A percentile compares a stretch with the other conserved stretches of the same genome.
Conservation (phyloP, 2,329 filamentous ascomycete species). For the Acrocalymma vagum region DNA sequence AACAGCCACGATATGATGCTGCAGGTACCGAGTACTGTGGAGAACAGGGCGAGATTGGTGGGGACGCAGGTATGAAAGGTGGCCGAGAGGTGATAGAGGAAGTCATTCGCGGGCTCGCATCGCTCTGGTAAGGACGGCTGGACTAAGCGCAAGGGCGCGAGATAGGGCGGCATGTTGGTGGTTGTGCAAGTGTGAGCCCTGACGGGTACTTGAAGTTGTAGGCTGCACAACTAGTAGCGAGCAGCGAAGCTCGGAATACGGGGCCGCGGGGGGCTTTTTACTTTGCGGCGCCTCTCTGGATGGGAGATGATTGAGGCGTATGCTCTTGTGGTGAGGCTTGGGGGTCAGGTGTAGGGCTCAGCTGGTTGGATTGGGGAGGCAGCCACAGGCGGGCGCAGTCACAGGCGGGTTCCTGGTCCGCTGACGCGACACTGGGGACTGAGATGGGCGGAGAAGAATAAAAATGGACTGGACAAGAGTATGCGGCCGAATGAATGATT, state of each 20-base stretch:
- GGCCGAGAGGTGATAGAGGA: slow-evolving; percentile 66
- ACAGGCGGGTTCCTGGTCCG: slow-evolving; percentile 17
- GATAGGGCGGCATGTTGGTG: slow-evolving; percentile 45
- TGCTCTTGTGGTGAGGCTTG: slow-evolving; percentile 5
- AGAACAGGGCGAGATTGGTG: slow-evolving; percentile 68
- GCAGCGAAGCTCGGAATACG: slow-evolving; percentile 5
- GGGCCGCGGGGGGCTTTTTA: slow-evolving; percentile 1
- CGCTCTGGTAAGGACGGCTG: slow-evolving; percentile 61
- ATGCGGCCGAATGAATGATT: background rate
- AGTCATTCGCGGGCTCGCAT: slow-evolving; percentile 67
- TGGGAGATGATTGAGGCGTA: background rate
- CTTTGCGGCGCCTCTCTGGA: slow-evolving; percentile 5
- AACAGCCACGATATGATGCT: slow-evolving; percentile 75
- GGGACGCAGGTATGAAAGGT: slow-evolving; percentile 70
- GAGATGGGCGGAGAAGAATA: too few relatives aligned
- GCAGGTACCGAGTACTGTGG: slow-evolving; percentile 66
- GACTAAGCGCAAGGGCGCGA: slow-evolving; percentile 40
- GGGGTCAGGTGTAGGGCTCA: slow-evolving; percentile 37
- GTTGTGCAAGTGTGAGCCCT: slow-evolving; percentile 5
- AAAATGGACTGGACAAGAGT: too few relatives aligned
- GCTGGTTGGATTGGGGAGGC: slow-evolving; percentile 25
- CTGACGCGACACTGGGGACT: slow-evolving; percentile 17
- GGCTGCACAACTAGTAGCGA: slow-evolving; percentile 6
- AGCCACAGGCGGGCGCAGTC: slow-evolving; percentile 38
- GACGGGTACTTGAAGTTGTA: slow-evolving; percentile 4